Base-by-base conservation (phyloP, 2,329 filamentous ascomycete species). In the Periconia macrospinosa region DNA sequence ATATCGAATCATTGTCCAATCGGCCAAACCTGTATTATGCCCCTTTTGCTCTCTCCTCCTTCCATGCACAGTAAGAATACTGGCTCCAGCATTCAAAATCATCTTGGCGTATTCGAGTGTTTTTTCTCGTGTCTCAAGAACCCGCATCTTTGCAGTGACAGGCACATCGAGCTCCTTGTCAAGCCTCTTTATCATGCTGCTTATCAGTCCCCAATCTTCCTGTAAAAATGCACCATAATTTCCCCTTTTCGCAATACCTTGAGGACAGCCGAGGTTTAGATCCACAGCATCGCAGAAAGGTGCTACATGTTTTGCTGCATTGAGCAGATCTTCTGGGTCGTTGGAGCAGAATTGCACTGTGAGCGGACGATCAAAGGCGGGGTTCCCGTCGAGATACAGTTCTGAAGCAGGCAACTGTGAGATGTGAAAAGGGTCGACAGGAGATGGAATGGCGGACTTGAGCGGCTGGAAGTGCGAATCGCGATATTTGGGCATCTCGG, bases 311-410 rank as follows among this genome's bases (percentile, higher is more conserved):
- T 83, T 82, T 0, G 93, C 94, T 0, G 94, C 92, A 27, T 82
- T 81, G 45, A 97, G 85, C 18, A 96, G 82, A 49, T 89, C 85
- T n/a, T 89, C 83, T 0, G 91, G 85, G 55, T 94, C 87, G 74
- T 94, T 95, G 57, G 91, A 90, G 80, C 94, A 99, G 75, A 99
- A 99, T 69, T 99, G 94, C 2, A 97, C 93, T 65, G 97, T 92
- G 10, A 97, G 85, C 0, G 94, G 94, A 6, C 94, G 84, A 75
- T 99, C 94, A 55, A 92, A 79, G 14, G 81, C 69, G 0, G 92
- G 89, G 73, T 97, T 93, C 42, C 94, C 94, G 75, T 99, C 94
- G 23, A 97, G 86, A 58, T 71, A 61, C 20, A 60, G 60, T 10
- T 70, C 65, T 7, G 56, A 59, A 1, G 63, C 53, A 0, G 65